A percentile compares a stretch with the other conserved stretches of the same genome.
These are phyloP conservation scores for Microcera coccophila DNA, from an alignment of 2,329 filamentous ascomycete genomes.

Conservation along the genomic window DNA sequence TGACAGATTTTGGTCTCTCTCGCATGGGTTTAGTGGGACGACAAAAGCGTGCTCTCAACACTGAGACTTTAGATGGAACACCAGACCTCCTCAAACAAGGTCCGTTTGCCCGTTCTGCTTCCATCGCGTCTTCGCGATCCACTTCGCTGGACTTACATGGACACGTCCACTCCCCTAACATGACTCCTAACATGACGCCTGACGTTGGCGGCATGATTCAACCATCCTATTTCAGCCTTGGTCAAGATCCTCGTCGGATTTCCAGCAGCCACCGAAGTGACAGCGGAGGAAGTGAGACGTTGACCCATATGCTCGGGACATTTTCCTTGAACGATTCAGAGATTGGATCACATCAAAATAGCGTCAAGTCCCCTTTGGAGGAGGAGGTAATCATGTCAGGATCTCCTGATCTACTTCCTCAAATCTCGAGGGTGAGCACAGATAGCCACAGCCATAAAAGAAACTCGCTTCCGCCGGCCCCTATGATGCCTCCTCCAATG, in stretches of 20 bases:
- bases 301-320: slow-evolving; percentile 76
- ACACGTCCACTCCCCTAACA: slow-evolving; percentile 67
- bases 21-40: slow-evolving; percentile 95
- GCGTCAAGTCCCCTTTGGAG: slow-evolving; percentile 61
- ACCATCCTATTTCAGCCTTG: slow-evolving; percentile 87
- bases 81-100: slow-evolving; percentile 91
- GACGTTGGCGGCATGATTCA: slow-evolving; percentile 63
- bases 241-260: slow-evolving; percentile 62
- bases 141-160: slow-evolving; percentile 87
- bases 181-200: slow-evolving; percentile 84
- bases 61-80: slow-evolving; percentile 71
- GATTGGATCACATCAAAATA: slow-evolving; percentile 39
- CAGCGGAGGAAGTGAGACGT: slow-evolving; percentile 81
- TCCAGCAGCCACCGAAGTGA: slow-evolving; percentile 81
- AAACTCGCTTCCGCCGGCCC: slow-evolving; percentile 45
- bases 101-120: slow-evolving; percentile 80
- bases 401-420: slow-evolving; percentile 70
- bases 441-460: slow-evolving; percentile 35
- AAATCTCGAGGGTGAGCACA: slow-evolving; percentile 28
- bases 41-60: slow-evolving; percentile 87
- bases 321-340: slow-evolving; percentile 68
- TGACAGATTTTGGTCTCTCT: slow-evolving; percentile 96
- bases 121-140: slow-evolving; percentile 84
- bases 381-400: slow-evolving; percentile 70
- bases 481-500: slow-evolving; percentile 86